phyloP scores from a whole-genome alignment of 1,139 yeast genomes.

The Kurtzmaniella natalensis region DNA sequence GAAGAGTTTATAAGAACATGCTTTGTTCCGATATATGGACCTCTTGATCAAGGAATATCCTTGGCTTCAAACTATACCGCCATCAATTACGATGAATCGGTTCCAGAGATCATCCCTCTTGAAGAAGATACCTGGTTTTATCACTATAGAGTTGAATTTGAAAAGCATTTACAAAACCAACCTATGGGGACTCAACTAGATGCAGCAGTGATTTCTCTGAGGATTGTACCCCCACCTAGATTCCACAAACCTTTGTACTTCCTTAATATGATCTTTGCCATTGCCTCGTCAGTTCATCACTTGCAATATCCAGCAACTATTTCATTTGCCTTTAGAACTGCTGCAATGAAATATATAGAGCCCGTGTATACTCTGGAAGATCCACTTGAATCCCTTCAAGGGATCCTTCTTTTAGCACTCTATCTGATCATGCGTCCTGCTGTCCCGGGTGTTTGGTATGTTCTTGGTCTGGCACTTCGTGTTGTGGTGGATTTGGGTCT shows the following conservation, averaged over 20 bases:
- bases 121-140: constrained; percentile 46
- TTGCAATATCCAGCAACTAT: constrained; percentile 63
- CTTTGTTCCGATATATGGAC: constrained; percentile 78
- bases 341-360: constrained; percentile 63
- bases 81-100: constrained; percentile 29
- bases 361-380: constrained; percentile 55
- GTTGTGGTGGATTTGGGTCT: constrained; percentile 80
- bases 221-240: constrained; percentile 42
- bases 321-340: constrained; percentile 66
- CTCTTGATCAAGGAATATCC: constrained; percentile 48
- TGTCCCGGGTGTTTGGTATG: constrained; percentile 91
- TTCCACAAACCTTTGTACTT: constrained; percentile 51
- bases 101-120: constrained; percentile 8
- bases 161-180: constrained; percentile 11
- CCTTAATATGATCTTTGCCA: constrained; percentile 71
- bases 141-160: constrained; percentile 25
- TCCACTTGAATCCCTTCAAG: constrained; percentile 68
- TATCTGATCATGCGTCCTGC: constrained; percentile 76
- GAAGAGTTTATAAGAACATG: constrained; percentile 64
- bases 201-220: constrained; percentile 26
- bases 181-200: constrained; percentile 16
- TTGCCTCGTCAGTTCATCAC: constrained; percentile 73
- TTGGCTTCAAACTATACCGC: constrained; percentile 61
- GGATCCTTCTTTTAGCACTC: constrained; percentile 59
- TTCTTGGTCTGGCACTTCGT: constrained; percentile 75